Base-by-base conservation (phyloP, 805 yeast species). In the Suhomyces tanzawaensis region DNA sequence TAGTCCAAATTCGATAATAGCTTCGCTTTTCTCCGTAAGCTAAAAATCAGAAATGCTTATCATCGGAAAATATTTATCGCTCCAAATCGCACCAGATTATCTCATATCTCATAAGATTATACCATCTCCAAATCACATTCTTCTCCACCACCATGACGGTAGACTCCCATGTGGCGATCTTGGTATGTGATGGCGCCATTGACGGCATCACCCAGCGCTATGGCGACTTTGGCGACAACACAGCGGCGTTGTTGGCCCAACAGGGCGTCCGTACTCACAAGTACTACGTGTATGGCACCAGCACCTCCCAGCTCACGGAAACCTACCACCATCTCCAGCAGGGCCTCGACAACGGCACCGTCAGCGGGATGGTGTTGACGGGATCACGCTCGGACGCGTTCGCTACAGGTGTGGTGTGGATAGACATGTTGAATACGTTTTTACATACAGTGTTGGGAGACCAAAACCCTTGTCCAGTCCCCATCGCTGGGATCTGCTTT, bases 401-500 rank as follows among this genome's bases (percentile, higher is more conserved):
- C 51, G 68, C 54, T 19, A 48, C 48, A 2, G 58, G 62, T 8
- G 53, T 58, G 1, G 52, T 54, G 16, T 74, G 79, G 80, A 64
- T 78, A 31, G 39, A 51, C 19, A 51, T 50, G 9, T 51, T 77
- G 28, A 60, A 63, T 25, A 53, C 59, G 3, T 76, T 66, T 51
- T 40, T 69, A 21, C 43, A 46, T 4, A 19, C 36, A 9, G 17
- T 44, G 2, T 39, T 60, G n/a, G n/a, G n/a, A n/a, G n/a, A n/a
- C n/a, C 40, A 48, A 18, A 16, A 43, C 19, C 7, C 28, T 9
- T 4, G 49, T 46, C 41, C 51, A 22, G 59, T 72, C n/a, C 82
- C 84, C 2, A 40, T 79, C 3, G 72, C 77, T 4, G 95, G 95
- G 3, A 66, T 88, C 29, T 88, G 96, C 58, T 88, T 87, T 56